Conservation (phyloP, 2,329 filamentous ascomycete genomes). For the Mycogone perniciosa region DNA sequence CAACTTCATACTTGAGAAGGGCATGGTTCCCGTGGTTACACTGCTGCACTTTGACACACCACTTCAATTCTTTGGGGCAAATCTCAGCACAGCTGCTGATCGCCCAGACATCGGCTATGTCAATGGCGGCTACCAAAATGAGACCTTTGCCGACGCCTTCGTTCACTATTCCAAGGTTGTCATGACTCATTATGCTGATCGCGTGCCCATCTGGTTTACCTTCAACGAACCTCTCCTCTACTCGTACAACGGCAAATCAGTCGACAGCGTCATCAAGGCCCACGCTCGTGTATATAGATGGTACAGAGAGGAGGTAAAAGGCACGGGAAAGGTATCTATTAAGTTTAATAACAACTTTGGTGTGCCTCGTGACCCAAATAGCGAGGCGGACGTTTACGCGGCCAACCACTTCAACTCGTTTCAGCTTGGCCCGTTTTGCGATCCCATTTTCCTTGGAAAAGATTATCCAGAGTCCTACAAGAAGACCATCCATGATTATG, state of each 20-base stretch:
- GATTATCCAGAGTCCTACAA: conserved; percentile 45
- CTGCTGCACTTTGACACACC: conserved; percentile 46
- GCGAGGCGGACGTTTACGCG: conserved; percentile 37
- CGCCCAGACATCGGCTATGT: conserved; percentile 29
- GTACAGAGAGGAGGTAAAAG: conserved; percentile 48
- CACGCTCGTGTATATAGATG: conserved; percentile 46
- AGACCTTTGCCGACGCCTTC: conserved; percentile 43
- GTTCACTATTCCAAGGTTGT: conserved; percentile 48
- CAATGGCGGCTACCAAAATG: conserved; percentile 39
- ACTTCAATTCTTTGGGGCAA: conserved; percentile 34
- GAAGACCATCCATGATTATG: conserved; percentile 37
- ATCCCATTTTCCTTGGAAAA: conserved; percentile 45
- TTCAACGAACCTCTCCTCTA: conserved; percentile 47
- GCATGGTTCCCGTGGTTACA: conserved; percentile 42
- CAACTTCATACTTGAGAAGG: conserved; percentile 41
- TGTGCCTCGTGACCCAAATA: conserved; percentile 36
- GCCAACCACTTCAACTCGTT: conserved; percentile 41
- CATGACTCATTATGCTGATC: conserved; percentile 44
- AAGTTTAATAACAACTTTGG: conserved; percentile 47
- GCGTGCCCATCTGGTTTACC: conserved; percentile 47
- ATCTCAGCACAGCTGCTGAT: conserved; percentile 20
- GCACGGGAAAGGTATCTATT: conserved; percentile 43
- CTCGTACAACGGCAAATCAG: conserved; percentile 31
- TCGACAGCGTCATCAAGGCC: conserved; percentile 38
- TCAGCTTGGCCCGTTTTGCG: conserved; percentile 43